Base-by-base conservation (phyloP, 2,329 filamentous ascomycete genomes). In the Diaporthe destruens region DNA sequence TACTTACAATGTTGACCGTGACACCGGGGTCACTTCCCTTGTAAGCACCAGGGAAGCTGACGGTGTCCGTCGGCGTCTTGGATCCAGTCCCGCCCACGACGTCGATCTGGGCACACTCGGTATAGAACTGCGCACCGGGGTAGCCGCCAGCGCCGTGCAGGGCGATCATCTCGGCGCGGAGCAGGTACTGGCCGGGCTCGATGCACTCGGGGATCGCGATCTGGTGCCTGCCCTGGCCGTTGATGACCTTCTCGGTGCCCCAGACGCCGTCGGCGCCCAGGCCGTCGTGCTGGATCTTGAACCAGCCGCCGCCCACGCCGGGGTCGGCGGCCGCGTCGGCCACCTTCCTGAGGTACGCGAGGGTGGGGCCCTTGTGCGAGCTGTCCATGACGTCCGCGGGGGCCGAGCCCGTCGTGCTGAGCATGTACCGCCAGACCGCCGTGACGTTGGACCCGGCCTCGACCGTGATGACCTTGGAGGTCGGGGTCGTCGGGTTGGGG, bases 281-380 rank as follows among this genome's bases (percentile, higher is more conserved):
- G 7, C 85, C 85, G 23, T 82, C 81, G 72, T 85, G 80, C 74
- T 85, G 82, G 72, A 85, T 81, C 79, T 84, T 84, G 79, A 84
- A 81, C 84, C 84, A 85, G 14, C 84, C 84, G 61, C 76, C 76
- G 25, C 83, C 83, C 12, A 84, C 77, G 14, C 85, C 84, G 7
- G 78, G 77, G 74, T 85, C 84, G 2, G 79, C 80, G 0, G 80
- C 76, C 1, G 87, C 86, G 76, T 85, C 81, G 75, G 82, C 80
- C 39, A 89, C 86, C 77, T 88, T 88, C 77, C 88, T 88, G 47
- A 89, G 82, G 76, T 89, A 89, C 0, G 87, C 86, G 77, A 88
- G 81, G 4, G 86, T 85, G 23, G 87, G 87, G 0, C 87, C 87
- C 72, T 87, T 82, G 79, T 90, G 88, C 36, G 83, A 85, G 3